Base-by-base conservation (phyloP, 2,329 filamentous ascomycete species). In the Myriosclerotinia curreyana region DNA sequence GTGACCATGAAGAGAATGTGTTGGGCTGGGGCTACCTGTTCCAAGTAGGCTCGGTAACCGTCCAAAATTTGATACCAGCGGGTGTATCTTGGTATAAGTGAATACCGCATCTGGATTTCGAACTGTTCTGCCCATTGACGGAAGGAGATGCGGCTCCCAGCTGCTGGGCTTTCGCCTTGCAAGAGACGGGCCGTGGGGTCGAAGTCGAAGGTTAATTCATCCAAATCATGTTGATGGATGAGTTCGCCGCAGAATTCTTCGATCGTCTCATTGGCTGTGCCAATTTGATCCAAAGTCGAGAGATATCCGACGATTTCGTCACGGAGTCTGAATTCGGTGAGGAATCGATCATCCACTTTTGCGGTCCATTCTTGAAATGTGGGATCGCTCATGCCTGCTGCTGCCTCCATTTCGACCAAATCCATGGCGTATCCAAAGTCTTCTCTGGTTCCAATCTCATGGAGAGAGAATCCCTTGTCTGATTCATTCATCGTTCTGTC, bases 71-170 rank as follows among this genome's bases (percentile, higher is more conserved):
- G 9, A 6, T 48, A 38, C 55, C 55, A 59, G 14, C 55, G 42
- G 3, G 25, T 4, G 14, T 38, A 48, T 17, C 0, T 0, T 36
- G 20, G 28, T 5, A 0, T 20, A 6, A 14, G 0, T 1, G 0
- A n/a, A 3, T 9, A 0, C 2, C 4, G 8, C 9, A 15, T 22
- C 17, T 8, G 6, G 5, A 2, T 6, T 4, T 59, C 31, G 14
- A 12, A 20, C 8, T 48, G 1, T 17, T 2, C 5, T 4, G 20
- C 44, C 55, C 55, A 59, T 17, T 48, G 3, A 7, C 28, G 44
- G 42, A 59, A 59, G 8, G 42, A 11, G 12, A 36, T 11, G 28
- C 20, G 28, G 9, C n/a, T 5, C 28, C 3, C 12, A 5, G 12
- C 5, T 28, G 22, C 2, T 5, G 28, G 40, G 8, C 7, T 0